Evolutionary conservation across 768 basidiomycete genomes (phyloP).

Genomic region (Chalciporus chontae): DNA sequence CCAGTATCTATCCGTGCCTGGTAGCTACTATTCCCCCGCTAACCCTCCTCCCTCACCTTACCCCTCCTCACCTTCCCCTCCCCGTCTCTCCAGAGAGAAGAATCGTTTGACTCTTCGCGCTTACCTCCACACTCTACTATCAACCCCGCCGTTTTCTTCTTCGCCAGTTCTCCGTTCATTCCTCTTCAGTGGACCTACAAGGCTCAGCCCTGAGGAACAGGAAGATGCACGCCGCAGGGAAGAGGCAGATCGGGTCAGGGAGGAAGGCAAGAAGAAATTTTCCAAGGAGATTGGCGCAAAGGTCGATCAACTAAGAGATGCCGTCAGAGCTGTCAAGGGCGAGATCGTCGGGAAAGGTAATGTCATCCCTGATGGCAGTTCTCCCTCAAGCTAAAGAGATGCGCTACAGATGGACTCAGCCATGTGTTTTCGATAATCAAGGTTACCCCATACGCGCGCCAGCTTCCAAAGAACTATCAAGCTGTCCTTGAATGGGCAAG

Average conservation of each 20-base stretch:
- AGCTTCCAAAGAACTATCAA: conserved; percentile 79
- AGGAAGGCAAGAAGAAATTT: conserved; percentile 85
- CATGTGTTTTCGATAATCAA: conserved; percentile 88
- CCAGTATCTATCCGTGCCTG: conserved; percentile 70
- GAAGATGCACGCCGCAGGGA: conserved; percentile 78
- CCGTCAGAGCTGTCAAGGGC: conserved; percentile 85
- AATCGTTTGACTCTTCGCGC: conserved; percentile 92
- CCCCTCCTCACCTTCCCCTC: conserved; percentile 37
- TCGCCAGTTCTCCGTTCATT: conserved; percentile 87
- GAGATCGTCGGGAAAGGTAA: conserved; percentile 86
- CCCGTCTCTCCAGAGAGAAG: conserved; percentile 81
- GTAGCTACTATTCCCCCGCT: conserved; percentile 39
- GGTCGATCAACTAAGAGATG: conserved; percentile 81
- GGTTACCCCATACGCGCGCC: conserved; percentile 67
- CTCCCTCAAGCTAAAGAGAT: conserved; percentile 5
- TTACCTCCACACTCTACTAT: conserved; percentile 81
- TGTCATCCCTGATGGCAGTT: background rate
- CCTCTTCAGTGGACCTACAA: conserved; percentile 72
- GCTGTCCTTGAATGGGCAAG: conserved; percentile 96
- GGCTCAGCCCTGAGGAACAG: conserved; percentile 64
- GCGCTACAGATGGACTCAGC: conserved; percentile 72
- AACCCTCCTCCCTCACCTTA: conserved; percentile 38
- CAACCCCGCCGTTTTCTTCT: conserved; percentile 68
- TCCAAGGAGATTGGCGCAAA: conserved; percentile 80
- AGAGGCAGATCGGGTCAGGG: conserved; percentile 83